Evolutionary conservation across 202 grass and related monocot genomes (phyloP).

Genomic region (Miscanthus sacchariflorus): DNA sequence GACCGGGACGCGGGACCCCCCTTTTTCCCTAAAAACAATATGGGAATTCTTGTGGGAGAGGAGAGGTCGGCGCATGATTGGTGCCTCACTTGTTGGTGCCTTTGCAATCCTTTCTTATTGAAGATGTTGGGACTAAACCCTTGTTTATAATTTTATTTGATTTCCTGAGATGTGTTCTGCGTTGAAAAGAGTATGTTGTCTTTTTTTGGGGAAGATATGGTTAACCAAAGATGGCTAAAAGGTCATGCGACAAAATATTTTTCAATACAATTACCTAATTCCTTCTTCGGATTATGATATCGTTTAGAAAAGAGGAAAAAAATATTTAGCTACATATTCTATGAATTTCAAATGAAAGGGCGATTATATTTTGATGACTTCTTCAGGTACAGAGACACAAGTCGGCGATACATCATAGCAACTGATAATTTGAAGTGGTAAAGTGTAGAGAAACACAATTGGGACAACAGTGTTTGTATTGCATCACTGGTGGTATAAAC

Average conservation of each 20-base stretch:
- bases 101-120: conserved; percentile 20
- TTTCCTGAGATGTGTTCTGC: background rate
- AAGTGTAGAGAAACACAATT: too few relatives aligned
- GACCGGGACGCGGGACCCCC: conserved; percentile 2
- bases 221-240: background rate
- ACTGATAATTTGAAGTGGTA: too few relatives aligned
- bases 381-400: background rate
- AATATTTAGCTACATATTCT: background rate
- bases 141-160: conserved; percentile 7
- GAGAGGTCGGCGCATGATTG: conserved; percentile 22
- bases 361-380: background rate
- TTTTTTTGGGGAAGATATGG: too few relatives aligned
- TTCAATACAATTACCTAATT: background rate
- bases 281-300: background rate
- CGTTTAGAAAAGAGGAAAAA: background rate
- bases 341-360: background rate
- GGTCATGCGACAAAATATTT: background rate
- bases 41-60: background rate
- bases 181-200: background rate
- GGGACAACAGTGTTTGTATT: too few relatives aligned
- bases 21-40: background rate
- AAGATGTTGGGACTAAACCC: background rate
- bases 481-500: too few relatives aligned
- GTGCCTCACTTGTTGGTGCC: conserved; percentile 34
- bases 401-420: too few relatives aligned